These are phyloP conservation scores for Batrachochytrium dendrobatidis DNA, from an alignment of 371 early-diverging fungal species.

Conservation along the genomic window DNA sequence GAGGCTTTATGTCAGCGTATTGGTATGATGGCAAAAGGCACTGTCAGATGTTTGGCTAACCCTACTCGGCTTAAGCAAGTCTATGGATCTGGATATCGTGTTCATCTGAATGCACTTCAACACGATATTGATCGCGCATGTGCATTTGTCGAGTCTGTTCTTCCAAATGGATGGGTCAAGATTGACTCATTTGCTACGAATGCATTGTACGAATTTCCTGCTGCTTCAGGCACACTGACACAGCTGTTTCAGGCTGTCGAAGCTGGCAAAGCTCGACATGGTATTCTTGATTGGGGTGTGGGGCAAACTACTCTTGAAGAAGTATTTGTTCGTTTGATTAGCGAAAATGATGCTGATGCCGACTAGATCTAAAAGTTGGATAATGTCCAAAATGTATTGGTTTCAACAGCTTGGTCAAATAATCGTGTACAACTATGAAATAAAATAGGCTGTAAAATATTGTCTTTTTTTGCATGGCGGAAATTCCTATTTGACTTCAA, in stretches of 20 bases:
- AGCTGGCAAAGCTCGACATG: conserved; percentile 22
- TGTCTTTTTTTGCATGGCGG: too few species aligned
- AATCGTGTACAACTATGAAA: too few species aligned
- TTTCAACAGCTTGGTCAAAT: too few species aligned
- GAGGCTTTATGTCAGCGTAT: conserved; percentile 51
- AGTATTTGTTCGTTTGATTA: conserved; percentile 38
- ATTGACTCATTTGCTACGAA: conserved; percentile 49
- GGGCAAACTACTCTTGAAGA: conserved; percentile 55
- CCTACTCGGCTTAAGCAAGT: conserved; percentile 57
- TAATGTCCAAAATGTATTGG: too few species aligned
- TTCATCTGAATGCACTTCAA: conserved; percentile 19
- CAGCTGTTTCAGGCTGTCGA: conserved; percentile 45
- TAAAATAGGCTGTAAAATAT: too few species aligned
- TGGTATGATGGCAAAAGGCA: conserved; percentile 69
- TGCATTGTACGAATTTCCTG: conserved; percentile 47
- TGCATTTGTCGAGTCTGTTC: conserved; percentile 33
- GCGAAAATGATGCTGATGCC: too few species aligned
- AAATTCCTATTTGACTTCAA: too few species aligned
- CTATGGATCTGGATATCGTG: conserved; percentile 59
- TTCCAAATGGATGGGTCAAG: conserved; percentile 39
- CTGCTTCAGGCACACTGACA: conserved; percentile 12
- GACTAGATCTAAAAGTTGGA: too few species aligned
- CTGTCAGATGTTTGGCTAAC: conserved; percentile 55
- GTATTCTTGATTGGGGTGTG: conserved; percentile 62
- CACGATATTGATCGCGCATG: conserved; percentile 20